Conservation (phyloP, 2,329 filamentous ascomycete genomes). For the Pseudonectria foliicola region DNA sequence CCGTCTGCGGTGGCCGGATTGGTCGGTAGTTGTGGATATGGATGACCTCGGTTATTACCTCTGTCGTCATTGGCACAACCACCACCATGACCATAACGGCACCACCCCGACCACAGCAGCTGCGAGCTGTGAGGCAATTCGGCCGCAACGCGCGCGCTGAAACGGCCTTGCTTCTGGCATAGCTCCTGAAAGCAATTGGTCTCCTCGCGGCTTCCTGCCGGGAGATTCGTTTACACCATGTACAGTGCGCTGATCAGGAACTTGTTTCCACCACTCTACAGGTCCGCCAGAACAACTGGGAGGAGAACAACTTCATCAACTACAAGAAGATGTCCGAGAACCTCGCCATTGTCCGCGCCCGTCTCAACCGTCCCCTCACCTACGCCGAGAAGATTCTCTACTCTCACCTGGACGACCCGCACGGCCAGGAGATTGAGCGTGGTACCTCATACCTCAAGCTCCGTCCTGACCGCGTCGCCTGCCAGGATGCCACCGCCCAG, state of each 20-base stretch:
- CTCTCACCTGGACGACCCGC: constrained; percentile 95
- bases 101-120: no score
- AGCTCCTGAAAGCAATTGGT: no score
- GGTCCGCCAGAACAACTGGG: constrained; percentile 94
- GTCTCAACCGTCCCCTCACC: constrained; percentile 88
- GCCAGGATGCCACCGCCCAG: constrained; percentile 98
- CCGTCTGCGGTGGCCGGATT: background rate
- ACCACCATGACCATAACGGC: no score
- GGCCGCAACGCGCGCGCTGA: no score
- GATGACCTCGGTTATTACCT: background rate
- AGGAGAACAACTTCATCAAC: constrained; percentile 96
- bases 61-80: background rate
- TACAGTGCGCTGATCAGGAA: constrained; percentile 9
- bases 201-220: no score
- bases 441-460: constrained; percentile 94
- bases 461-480: constrained; percentile 93
- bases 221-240: no score
- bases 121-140: no score
- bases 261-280: constrained; percentile 19
- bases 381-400: constrained; percentile 99
- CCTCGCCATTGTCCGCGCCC: constrained; percentile 78
- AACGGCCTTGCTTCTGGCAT: no score
- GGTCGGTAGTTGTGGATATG: background rate
- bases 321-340: constrained; percentile 99
- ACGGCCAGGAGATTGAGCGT: constrained; percentile 93